Percentiles rank a stretch among this genome's conserved stretches.
Conservation (phyloP, 2,329 filamentous ascomycete genomes). For the Trichoderma aggressivum region DNA sequence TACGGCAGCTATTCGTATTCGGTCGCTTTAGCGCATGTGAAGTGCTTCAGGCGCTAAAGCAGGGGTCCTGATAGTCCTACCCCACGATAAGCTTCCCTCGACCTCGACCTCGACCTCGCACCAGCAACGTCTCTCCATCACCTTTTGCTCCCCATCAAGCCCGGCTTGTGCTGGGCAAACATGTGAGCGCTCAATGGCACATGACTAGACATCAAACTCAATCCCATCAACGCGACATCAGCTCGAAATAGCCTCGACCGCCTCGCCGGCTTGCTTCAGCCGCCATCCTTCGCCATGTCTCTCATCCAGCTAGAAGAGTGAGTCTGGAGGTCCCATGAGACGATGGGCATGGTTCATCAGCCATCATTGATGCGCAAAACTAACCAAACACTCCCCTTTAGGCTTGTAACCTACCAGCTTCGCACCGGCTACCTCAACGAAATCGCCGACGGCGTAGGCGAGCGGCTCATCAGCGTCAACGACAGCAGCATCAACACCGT, state of each 20-base stretch:
- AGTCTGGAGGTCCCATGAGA: constrained; percentile 13
- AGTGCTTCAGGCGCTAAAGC: neutral
- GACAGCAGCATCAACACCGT: constrained; percentile 74
- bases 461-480: constrained; percentile 78
- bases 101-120: neutral
- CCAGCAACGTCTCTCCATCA: neutral
- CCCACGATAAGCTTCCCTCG: constrained; percentile 11
- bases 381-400: constrained; percentile 34
- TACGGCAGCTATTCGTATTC: neutral
- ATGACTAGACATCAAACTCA: constrained; percentile 17
- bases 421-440: constrained; percentile 76
- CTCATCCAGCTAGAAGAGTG: constrained; percentile 41
- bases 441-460: constrained; percentile 79
- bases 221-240: neutral
- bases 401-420: constrained; percentile 78
- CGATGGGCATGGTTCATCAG: neutral
- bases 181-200: constrained; percentile 17
- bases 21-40: neutral
- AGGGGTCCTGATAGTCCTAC: constrained; percentile 9
- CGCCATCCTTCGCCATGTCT: constrained; percentile 31
- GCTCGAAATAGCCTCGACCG: neutral
- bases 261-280: neutral
- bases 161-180: constrained; percentile 6
- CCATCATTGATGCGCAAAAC: neutral
- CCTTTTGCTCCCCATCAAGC: neutral